A percentile compares a stretch with the other conserved stretches of the same genome.
These are phyloP conservation scores for Podila epicladia DNA, from an alignment of 192 early-diverging fungal genomes.

Conservation along the genomic window DNA sequence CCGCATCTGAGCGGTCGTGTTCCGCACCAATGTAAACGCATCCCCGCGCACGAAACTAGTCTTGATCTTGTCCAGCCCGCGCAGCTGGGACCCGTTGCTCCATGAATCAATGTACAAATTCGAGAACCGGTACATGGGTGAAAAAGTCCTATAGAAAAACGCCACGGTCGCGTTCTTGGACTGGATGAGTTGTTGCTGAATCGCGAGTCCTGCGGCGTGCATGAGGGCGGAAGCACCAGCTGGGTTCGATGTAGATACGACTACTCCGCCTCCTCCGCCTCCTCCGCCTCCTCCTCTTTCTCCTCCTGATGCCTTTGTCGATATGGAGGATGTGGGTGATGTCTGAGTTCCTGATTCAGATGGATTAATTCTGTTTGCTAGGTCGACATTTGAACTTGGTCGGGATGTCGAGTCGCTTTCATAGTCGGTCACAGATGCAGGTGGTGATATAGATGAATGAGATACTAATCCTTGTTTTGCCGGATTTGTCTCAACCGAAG, in stretches of 20 bases:
- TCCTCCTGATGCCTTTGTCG: not conserved
- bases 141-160: constrained; percentile 45
- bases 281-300: not conserved
- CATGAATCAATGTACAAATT: constrained; percentile 28
- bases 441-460: not conserved
- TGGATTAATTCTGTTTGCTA: not conserved
- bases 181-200: constrained; percentile 6
- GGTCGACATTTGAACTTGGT: not conserved
- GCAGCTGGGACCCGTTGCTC: constrained; percentile 24
- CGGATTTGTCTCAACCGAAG: not conserved
- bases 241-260: not conserved
- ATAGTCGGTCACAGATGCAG: not conserved
- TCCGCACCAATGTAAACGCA: constrained; percentile 16
- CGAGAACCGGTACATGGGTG: constrained; percentile 37
- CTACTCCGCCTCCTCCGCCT: not conserved
- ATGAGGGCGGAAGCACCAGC: not conserved
- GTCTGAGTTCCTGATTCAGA: not conserved
- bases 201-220: not conserved
- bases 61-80: constrained; percentile 33
- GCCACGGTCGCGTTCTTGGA: constrained; percentile 30
- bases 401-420: not conserved
- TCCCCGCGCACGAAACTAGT: constrained; percentile 15
- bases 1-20: constrained; percentile 16
- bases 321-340: not conserved
- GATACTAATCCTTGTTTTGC: not conserved